Evolutionary conservation across 345 rosid species (phyloP), one percentile per base, ranked within the genome.

Genomic region (Boechera stricta): DNA sequence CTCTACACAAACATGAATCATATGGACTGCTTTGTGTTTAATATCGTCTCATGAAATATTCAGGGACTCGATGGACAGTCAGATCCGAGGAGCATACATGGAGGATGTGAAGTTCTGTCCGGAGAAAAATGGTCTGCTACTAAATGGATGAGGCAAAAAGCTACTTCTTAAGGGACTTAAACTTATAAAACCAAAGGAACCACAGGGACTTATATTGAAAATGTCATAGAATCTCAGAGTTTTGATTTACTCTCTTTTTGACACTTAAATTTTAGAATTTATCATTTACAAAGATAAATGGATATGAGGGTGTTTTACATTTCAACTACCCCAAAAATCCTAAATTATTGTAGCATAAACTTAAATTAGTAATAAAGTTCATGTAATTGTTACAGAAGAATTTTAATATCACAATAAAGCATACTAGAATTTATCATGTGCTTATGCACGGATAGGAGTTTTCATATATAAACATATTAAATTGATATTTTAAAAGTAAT

Each of bases 111-210:
- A 84, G 97, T 94, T 62, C 76, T 90, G 49, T 68, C 89, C 0
- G 96, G 96, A 51, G 97, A 90, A 85, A 94, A 94, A 77, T 90
- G 99, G 99, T 94, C 98, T 12, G 96, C 98, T 72, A 94, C 99
- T 26, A 94, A 94, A 86, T 92, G 96, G 98, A 90, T 92, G 97
- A 88, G 98, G 77, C 94, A 87, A 83, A 86, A 69, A 79, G 47
- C 81, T 62, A 70, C 92, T 35, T 73, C 75, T 75, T 93, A 80
- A 88, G 7, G 54, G 1, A 47, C 57, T 79, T 35, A 2, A 6
- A 59, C 55, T 52, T 21, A 3, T 61, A 35, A 32, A 11, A 65
- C 51, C 2, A 12, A 64, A 48, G 18, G 18, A 64, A 71, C 59
- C 47, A 72, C 69, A 78, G 16, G 60, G 76, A 77, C 60, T 63